A percentile compares a stretch with the other conserved stretches of the same genome.
phyloP scores from a whole-genome alignment of 768 basidiomycete species.

The Lactifluus rugatus region DNA sequence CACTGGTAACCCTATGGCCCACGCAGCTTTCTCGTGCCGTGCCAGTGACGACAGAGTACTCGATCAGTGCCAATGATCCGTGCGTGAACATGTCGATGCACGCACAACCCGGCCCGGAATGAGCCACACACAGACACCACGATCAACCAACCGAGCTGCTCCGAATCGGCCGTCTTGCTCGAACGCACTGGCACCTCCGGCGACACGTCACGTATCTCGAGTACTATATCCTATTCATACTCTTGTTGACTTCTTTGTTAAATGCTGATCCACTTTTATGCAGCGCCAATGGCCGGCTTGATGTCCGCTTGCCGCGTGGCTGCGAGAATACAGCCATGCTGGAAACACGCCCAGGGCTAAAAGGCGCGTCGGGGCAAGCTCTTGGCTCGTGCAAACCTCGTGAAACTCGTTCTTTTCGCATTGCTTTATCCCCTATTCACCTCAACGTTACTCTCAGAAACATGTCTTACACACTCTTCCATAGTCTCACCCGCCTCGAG shows the following conservation, averaged over 20 bases:
- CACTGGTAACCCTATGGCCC: constrained; percentile 4
- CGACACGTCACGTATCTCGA: not conserved
- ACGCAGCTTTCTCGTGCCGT: constrained; percentile 6
- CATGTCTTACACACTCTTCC: constrained; percentile 16
- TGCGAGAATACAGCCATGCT: not conserved
- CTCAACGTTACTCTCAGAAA: not conserved
- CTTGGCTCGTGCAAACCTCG: not conserved
- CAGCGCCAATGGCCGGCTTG: not conserved
- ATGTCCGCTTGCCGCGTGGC: constrained; percentile 13
- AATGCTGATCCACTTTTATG: not conserved
- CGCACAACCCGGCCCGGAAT: too few species aligned
- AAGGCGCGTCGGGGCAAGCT: not conserved
- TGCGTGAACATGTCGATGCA: too few species aligned
- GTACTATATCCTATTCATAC: not conserved
- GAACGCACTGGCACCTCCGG: not conserved
- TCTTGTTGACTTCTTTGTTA: not conserved
- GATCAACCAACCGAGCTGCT: too few species aligned
- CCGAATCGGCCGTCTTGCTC: not conserved
- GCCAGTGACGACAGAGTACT: too few species aligned
- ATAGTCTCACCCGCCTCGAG: constrained; percentile 9
- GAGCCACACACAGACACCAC: too few species aligned
- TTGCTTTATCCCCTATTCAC: not conserved
- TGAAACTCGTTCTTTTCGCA: constrained; percentile 2
- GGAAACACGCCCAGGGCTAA: constrained; percentile 2
- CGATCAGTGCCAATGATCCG: too few species aligned